Conservation (phyloP, 371 early-diverging fungal genomes). For the Mucor indicus region DNA sequence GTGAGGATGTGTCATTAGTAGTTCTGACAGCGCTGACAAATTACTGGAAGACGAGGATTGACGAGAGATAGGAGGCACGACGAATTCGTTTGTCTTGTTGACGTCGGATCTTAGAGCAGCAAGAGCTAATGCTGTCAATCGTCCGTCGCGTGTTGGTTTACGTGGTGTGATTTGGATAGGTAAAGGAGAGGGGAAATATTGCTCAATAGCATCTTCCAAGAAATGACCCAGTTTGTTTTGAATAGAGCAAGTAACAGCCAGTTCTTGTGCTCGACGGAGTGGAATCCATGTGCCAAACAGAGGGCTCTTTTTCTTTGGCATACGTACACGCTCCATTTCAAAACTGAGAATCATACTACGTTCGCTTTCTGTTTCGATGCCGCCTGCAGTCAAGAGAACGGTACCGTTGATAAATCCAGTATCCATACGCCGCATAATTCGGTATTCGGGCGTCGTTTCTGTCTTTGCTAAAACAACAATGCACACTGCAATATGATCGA, state of each 20-base stretch:
- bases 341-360: conserved; percentile 84
- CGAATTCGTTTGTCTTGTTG: conserved; percentile 10
- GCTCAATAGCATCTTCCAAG: conserved; percentile 69
- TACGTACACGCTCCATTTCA: conserved; percentile 78
- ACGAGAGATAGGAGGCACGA: conserved; percentile 22
- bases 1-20: conserved; percentile 28
- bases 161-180: conserved; percentile 47
- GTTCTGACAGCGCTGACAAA: conserved; percentile 30
- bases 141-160: conserved; percentile 23
- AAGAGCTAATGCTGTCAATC: conserved; percentile 18
- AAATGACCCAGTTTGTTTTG: conserved; percentile 77
- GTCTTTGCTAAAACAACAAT: conserved; percentile 61
- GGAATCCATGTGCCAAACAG: conserved; percentile 93
- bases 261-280: conserved; percentile 77
- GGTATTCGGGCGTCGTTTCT: conserved; percentile 41
- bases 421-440: conserved; percentile 75
- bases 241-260: conserved; percentile 81
- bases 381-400: conserved; percentile 80
- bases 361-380: conserved; percentile 82
- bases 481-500: conserved; percentile 74
- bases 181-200: conserved; percentile 71
- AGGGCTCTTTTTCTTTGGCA: conserved; percentile 66
- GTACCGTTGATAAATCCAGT: conserved; percentile 85
- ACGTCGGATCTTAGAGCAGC: conserved; percentile 14
- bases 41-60: conserved; percentile 14